These are phyloP conservation scores for Phytophthora niederhauseri DNA, from an alignment of 352 stramenopile species.

Conservation along the genomic window DNA sequence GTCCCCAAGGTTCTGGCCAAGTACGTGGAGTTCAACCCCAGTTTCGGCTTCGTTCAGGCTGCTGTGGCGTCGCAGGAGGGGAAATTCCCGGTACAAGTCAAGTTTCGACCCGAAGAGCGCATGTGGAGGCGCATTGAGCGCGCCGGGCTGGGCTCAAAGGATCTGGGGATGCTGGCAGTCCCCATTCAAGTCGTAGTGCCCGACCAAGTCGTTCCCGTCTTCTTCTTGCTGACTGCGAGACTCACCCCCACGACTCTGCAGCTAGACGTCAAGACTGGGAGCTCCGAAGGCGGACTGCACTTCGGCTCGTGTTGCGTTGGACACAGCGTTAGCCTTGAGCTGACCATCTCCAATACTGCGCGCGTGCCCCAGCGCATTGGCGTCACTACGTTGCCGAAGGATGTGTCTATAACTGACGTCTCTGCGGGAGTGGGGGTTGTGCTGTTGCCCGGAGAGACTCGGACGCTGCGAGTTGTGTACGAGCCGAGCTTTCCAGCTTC, in stretches of 20 bases:
- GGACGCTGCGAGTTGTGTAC: slow-evolving; percentile 35
- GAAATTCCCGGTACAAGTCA: slow-evolving; percentile 69
- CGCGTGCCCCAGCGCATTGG: slow-evolving; percentile 46
- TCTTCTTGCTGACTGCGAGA: slow-evolving; percentile 43
- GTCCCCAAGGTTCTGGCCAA: slow-evolving; percentile 66
- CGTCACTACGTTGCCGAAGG: slow-evolving; percentile 32
- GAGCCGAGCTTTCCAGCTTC: slow-evolving; percentile 30
- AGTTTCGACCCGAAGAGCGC: slow-evolving; percentile 59
- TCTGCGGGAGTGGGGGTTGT: slow-evolving; percentile 37
- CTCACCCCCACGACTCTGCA: slow-evolving; percentile 27
- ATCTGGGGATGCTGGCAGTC: slow-evolving; percentile 45
- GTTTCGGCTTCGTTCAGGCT: slow-evolving; percentile 88
- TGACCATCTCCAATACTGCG: slow-evolving; percentile 39
- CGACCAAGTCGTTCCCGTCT: slow-evolving; percentile 55
- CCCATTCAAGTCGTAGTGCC: slow-evolving; percentile 64
- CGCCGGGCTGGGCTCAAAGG: slow-evolving; percentile 49
- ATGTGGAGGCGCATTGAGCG: slow-evolving; percentile 52
- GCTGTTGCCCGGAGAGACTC: slow-evolving; percentile 37
- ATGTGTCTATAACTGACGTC: slow-evolving; percentile 34
- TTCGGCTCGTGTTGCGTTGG: slow-evolving; percentile 51
- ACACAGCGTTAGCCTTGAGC: slow-evolving; percentile 37
- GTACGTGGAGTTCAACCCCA: slow-evolving; percentile 81
- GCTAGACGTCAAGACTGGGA: slow-evolving; percentile 5
- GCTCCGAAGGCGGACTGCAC: slow-evolving; percentile 16
- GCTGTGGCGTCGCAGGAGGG: slow-evolving; percentile 24